Evolutionary conservation across 768 basidiomycete genomes (phyloP).

Genomic region (Suillus variegatus): DNA sequence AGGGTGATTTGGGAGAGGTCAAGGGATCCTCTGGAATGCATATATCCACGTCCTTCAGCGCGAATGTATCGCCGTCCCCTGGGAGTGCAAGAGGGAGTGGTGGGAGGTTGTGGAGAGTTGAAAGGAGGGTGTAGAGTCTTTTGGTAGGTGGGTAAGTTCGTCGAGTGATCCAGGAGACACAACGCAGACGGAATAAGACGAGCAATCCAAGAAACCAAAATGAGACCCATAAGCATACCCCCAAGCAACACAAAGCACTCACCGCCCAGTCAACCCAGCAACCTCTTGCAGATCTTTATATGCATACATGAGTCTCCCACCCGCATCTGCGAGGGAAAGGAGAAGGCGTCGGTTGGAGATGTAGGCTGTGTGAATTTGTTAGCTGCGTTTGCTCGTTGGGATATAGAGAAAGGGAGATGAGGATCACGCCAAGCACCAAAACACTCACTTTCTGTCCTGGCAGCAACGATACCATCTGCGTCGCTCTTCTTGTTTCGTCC

Average conservation of each 20-base stretch:
- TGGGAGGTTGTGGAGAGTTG: constrained; percentile 77
- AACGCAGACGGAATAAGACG: neutral
- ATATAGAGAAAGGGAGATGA: neutral
- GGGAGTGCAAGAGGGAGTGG: constrained; percentile 43
- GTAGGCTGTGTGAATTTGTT: constrained; percentile 53
- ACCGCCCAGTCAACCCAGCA: constrained; percentile 82
- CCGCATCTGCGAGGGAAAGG: constrained; percentile 94
- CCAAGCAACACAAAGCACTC: neutral
- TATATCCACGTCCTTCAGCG: constrained; percentile 70
- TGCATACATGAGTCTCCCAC: constrained; percentile 94
- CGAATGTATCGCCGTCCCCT: constrained; percentile 46
- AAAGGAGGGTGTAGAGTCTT: constrained; percentile 84
- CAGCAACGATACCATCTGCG: constrained; percentile 41
- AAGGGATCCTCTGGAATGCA: constrained; percentile 46
- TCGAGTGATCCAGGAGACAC: neutral
- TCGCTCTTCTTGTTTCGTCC: constrained; percentile 8
- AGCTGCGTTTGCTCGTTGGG: neutral
- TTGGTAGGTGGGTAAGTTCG: neutral
- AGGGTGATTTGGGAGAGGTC: neutral
- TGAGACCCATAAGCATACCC: neutral
- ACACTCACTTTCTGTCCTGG: constrained; percentile 49
- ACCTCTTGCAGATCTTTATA: constrained; percentile 93
- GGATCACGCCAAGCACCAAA: neutral
- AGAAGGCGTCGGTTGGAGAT: constrained; percentile 91
- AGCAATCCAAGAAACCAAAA: neutral